Evolutionary conservation across 106 monocot genomes (phyloP).

Genomic region (Dioscorea alata): DNA sequence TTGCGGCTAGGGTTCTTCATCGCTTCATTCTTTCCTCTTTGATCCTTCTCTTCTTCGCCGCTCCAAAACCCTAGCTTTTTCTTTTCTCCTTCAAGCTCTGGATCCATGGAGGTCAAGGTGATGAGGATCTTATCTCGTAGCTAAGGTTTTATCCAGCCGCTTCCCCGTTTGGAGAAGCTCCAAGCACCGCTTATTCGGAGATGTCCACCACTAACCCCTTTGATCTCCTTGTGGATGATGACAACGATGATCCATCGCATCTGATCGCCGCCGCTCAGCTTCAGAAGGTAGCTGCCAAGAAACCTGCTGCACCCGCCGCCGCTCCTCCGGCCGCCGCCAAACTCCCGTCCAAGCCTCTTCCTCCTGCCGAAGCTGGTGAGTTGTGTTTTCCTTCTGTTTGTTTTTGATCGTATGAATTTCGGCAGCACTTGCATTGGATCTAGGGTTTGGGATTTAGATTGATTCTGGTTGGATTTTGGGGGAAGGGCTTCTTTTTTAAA

Average conservation of each 20-base stretch:
- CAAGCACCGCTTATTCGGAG: neutral
- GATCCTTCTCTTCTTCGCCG: neutral
- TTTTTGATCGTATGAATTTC: too few species aligned
- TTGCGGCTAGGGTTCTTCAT: constrained; percentile 26
- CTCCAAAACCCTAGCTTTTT: constrained; percentile 13
- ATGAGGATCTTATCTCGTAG: neutral
- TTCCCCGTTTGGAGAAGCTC: neutral
- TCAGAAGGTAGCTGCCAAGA: constrained; percentile 34
- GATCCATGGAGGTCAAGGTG: constrained; percentile 9
- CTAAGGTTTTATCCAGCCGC: neutral
- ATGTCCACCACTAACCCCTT: constrained; percentile 65
- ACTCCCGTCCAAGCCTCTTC: constrained; percentile 61
- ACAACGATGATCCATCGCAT: constrained; percentile 55
- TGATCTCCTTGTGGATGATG: constrained; percentile 62
- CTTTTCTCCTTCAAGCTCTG: neutral
- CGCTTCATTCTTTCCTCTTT: too few species aligned
- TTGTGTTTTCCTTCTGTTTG: too few species aligned
- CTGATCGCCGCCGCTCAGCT: constrained; percentile 32
- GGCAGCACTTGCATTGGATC: too few species aligned
- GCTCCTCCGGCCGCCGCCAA: constrained; percentile 30
- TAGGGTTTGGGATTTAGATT: too few species aligned
- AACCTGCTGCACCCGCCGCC: constrained; percentile 18
- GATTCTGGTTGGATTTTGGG: too few species aligned
- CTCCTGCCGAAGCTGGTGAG: constrained; percentile 72
- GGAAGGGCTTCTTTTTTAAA: too few species aligned